A percentile compares a stretch with the other conserved stretches of the same genome.
Conservation (phyloP, 768 basidiomycete species). For the Hebeloma cylindrosporum region DNA sequence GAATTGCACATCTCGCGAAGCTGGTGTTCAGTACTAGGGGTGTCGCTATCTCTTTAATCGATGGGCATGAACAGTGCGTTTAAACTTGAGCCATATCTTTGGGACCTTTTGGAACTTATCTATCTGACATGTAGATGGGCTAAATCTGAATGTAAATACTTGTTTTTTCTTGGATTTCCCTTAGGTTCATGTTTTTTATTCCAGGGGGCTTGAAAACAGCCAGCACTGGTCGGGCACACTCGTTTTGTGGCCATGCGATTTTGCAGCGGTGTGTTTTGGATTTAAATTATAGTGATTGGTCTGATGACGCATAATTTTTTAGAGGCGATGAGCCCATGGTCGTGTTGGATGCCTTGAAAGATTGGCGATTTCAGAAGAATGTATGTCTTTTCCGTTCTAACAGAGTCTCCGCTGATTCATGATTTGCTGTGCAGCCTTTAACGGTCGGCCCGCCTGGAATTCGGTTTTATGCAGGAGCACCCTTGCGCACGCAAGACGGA, state of each 20-base stretch:
- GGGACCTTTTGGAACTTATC: neutral
- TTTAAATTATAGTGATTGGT: neutral
- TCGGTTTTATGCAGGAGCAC: constrained; percentile 91
- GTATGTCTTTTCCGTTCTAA: constrained; percentile 41
- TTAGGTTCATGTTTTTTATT: constrained; percentile 13
- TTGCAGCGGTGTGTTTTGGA: constrained; percentile 61
- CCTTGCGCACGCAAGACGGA: constrained; percentile 85
- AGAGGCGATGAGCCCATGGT: constrained; percentile 89
- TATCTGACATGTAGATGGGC: constrained; percentile 59
- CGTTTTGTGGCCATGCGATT: constrained; percentile 84
- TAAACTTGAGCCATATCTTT: constrained; percentile 3
- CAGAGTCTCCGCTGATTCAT: neutral
- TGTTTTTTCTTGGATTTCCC: neutral
- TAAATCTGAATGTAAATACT: constrained; percentile 76
- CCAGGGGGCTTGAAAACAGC: constrained; percentile 46
- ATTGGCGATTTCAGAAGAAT: constrained; percentile 89
- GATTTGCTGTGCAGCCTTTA: constrained; percentile 51
- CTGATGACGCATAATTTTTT: constrained; percentile 7
- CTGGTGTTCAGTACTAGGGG: constrained; percentile 90
- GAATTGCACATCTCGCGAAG: constrained; percentile 90
- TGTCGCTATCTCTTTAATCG: constrained; percentile 80
- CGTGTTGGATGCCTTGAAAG: constrained; percentile 70
- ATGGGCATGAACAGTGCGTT: constrained; percentile 77
- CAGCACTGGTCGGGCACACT: constrained; percentile 53
- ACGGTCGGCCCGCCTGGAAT: constrained; percentile 66